Conservation (phyloP, 352 stramenopile genomes). For the Pythium aristosporum region DNA sequence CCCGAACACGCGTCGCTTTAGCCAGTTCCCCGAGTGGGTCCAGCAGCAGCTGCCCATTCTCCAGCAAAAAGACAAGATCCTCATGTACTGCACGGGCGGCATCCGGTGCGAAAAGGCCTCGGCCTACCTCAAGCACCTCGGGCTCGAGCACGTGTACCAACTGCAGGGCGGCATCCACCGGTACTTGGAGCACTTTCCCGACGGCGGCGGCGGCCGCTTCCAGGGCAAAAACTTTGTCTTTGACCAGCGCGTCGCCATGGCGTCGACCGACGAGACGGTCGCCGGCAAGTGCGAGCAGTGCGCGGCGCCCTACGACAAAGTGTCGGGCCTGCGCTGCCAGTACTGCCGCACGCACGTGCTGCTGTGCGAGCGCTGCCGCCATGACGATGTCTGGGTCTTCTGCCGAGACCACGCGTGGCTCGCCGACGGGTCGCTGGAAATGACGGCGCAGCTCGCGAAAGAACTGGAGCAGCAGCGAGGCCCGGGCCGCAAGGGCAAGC, state of each 20-base stretch:
- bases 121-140: slow-evolving; percentile 70
- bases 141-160: slow-evolving; percentile 72
- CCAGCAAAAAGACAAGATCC: slow-evolving; percentile 66
- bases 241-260: slow-evolving; percentile 74
- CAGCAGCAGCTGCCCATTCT: slow-evolving; percentile 51
- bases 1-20: slow-evolving; percentile 78
- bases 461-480: slow-evolving; percentile 39
- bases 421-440: slow-evolving; percentile 36
- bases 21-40: slow-evolving; percentile 74
- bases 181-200: slow-evolving; percentile 77
- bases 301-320: slow-evolving; percentile 53
- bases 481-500: slow-evolving; percentile 57
- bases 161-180: slow-evolving; percentile 81
- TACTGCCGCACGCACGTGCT: slow-evolving; percentile 84
- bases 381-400: slow-evolving; percentile 40
- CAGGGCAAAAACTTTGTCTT: slow-evolving; percentile 88
- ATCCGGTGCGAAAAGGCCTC: slow-evolving; percentile 86
- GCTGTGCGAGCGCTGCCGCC: slow-evolving; percentile 54
- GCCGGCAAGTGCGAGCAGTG: slow-evolving; percentile 68
- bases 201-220: slow-evolving; percentile 74
- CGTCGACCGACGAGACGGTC: slow-evolving; percentile 48
- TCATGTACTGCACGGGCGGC: slow-evolving; percentile 88
- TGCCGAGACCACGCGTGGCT: slow-evolving; percentile 59
- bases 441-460: slow-evolving; percentile 34
- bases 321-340: slow-evolving; percentile 60